A percentile compares a stretch with the other conserved stretches of the same genome.
phyloP scores from a whole-genome alignment of 495 filamentous ascomycete genomes.

The Beverwykella pulmonaria region DNA sequence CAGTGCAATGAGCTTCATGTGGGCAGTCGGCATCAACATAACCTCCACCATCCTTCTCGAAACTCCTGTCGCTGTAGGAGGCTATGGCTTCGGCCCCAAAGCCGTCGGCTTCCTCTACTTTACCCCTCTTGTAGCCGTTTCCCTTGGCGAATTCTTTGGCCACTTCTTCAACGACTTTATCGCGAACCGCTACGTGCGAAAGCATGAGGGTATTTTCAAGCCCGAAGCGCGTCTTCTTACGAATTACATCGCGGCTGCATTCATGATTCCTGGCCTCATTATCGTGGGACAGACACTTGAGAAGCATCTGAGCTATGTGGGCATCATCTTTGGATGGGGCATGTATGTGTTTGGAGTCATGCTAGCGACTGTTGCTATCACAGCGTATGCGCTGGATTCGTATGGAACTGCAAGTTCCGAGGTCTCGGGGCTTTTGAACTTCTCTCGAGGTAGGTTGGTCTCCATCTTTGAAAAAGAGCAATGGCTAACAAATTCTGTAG shows the following conservation, averaged over 20 bases:
- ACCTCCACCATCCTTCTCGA: conserved; percentile 60
- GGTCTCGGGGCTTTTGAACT: conserved; percentile 58
- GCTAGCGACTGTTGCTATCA: conserved; percentile 64
- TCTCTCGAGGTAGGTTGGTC: conserved; percentile 38
- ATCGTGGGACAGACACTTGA: conserved; percentile 60
- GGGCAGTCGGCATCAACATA: conserved; percentile 65
- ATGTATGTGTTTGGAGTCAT: conserved; percentile 64
- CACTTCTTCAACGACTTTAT: conserved; percentile 64
- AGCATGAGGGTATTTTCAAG: conserved; percentile 58
- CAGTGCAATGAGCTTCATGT: conserved; percentile 55
- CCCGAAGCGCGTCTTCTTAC: conserved; percentile 62
- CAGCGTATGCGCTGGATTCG: conserved; percentile 62
- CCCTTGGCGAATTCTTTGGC: conserved; percentile 57
- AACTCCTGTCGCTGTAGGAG: conserved; percentile 37
- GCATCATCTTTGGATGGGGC: conserved; percentile 57
- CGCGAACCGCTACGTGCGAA: conserved; percentile 53
- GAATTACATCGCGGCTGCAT: conserved; percentile 53
- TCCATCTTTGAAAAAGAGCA: conserved; percentile 36
- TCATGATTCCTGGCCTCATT: conserved; percentile 56
- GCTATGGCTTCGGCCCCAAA: conserved; percentile 58
- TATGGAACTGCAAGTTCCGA: conserved; percentile 62
- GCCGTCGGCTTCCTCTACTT: conserved; percentile 66
- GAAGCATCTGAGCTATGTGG: conserved; percentile 59
- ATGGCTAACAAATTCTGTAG: conserved; percentile 44
- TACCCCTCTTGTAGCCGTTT: conserved; percentile 57